These are phyloP conservation scores for Cytospora leucostoma DNA, from an alignment of 2,329 filamentous ascomycete species.

Conservation along the genomic window DNA sequence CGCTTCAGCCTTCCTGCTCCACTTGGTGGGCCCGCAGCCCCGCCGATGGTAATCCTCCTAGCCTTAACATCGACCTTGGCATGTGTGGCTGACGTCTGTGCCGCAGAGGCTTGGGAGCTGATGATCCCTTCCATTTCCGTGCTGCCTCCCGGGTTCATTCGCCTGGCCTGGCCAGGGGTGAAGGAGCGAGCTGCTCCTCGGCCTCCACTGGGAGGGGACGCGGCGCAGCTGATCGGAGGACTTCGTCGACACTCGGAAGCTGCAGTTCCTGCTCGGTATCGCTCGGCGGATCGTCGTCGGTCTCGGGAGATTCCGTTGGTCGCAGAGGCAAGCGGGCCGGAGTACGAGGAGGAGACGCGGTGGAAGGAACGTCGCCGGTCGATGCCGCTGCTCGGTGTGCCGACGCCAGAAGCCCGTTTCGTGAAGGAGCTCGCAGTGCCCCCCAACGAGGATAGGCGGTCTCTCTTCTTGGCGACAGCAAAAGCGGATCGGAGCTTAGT, in stretches of 20 bases:
- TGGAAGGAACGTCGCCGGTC: conserved; percentile 38
- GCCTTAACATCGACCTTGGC: conserved; percentile 33
- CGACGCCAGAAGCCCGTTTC: conserved; percentile 50
- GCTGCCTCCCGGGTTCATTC: conserved; percentile 56
- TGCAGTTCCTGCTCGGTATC: conserved; percentile 17
- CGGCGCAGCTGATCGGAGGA: conserved; percentile 52
- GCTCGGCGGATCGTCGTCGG: conserved; percentile 42
- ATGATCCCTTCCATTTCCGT: conserved; percentile 34
- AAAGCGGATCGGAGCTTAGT: conserved; percentile 58
- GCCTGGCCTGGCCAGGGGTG: conserved; percentile 57
- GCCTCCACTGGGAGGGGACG: conserved; percentile 43
- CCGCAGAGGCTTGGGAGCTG: conserved; percentile 25
- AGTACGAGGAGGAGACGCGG: conserved; percentile 39
- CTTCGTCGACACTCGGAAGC: conserved; percentile 50
- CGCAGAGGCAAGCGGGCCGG: conserved; percentile 48
- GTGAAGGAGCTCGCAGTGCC: conserved; percentile 40
- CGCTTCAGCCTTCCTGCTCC: conserved; percentile 23
- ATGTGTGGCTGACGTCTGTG: conserved; percentile 17
- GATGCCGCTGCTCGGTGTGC: conserved; percentile 36
- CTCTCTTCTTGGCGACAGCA: conserved; percentile 52
- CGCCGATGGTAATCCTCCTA: conserved; percentile 48
- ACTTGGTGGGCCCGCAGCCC: conserved; percentile 32
- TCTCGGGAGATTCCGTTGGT: conserved; percentile 59
- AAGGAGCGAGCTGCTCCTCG: conserved; percentile 37
- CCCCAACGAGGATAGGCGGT: conserved; percentile 44